Evolutionary conservation across 192 early-diverging fungal species (phyloP).

Genomic region (Allomyces javanicus): DNA sequence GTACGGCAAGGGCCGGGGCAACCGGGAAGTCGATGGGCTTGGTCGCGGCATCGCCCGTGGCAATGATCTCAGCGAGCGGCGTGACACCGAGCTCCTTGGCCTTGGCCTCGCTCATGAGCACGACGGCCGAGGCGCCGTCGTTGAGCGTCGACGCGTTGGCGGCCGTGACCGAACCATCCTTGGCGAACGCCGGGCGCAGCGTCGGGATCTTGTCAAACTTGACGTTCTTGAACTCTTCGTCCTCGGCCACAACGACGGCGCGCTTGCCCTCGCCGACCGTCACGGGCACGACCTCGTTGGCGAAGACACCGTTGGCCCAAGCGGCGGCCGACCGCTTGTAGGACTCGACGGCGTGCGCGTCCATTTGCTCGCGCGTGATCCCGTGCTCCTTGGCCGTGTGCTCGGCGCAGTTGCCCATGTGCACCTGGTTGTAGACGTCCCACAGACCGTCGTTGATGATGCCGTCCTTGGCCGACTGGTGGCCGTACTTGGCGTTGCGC

Average conservation of each 20-base stretch:
- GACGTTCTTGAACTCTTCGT: slow-evolving; percentile 90
- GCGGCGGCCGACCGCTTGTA: slow-evolving; percentile 79
- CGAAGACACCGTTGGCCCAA: slow-evolving; percentile 65
- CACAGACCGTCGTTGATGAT: slow-evolving; percentile 92
- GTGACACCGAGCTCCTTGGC: slow-evolving; percentile 55
- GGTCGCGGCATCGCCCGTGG: slow-evolving; percentile 78
- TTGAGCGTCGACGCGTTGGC: slow-evolving; percentile 89
- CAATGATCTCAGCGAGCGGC: slow-evolving; percentile 72
- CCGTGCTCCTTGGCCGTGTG: slow-evolving; percentile 71
- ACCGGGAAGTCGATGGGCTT: slow-evolving; percentile 86
- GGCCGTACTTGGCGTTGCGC: slow-evolving; percentile 52
- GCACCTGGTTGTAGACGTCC: slow-evolving; percentile 88
- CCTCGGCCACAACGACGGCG: slow-evolving; percentile 49
- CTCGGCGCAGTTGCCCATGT: slow-evolving; percentile 57
- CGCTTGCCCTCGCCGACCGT: slow-evolving; percentile 66
- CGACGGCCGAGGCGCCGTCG: slow-evolving; percentile 85
- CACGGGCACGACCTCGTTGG: slow-evolving; percentile 66
- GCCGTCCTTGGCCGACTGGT: slow-evolving; percentile 56
- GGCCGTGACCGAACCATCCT: slow-evolving; percentile 80
- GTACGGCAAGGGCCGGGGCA: slow-evolving; percentile 79
- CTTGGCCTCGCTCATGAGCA: slow-evolving; percentile 57
- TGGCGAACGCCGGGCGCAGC: slow-evolving; percentile 64
- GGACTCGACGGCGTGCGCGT: slow-evolving; percentile 59
- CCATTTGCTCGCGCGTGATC: slow-evolving; percentile 77
- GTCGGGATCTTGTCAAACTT: slow-evolving; percentile 72